Conservation (phyloP, 2,329 filamentous ascomycete species). For the Colletotrichum agaves region DNA sequence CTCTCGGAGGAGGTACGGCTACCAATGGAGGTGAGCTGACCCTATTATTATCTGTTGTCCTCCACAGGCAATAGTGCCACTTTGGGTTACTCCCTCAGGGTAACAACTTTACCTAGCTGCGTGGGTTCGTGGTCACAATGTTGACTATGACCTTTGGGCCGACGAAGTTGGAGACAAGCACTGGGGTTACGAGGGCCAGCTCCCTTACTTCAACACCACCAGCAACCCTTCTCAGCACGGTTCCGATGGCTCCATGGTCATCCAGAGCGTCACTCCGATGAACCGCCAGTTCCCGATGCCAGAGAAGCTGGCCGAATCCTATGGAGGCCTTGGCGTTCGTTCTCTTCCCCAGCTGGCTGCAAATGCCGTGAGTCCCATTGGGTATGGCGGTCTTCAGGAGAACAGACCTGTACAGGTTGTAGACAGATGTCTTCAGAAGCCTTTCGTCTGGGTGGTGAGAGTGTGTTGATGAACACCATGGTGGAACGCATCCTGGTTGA, state of each 20-base stretch:
- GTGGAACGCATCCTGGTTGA: slow-evolving; percentile 40
- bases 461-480: slow-evolving; percentile 40
- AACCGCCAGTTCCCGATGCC: slow-evolving; percentile 52
- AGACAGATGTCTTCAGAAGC: slow-evolving; percentile 40
- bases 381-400: slow-evolving; percentile 47
- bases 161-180: slow-evolving; percentile 47
- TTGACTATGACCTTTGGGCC: slow-evolving; percentile 59
- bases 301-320: slow-evolving; percentile 49
- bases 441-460: slow-evolving; percentile 42
- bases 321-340: slow-evolving; percentile 51
- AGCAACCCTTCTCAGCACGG: slow-evolving; percentile 50
- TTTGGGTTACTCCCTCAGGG: slow-evolving; percentile 48
- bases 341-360: slow-evolving; percentile 42
- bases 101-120: slow-evolving; percentile 35
- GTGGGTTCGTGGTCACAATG: slow-evolving; percentile 55
- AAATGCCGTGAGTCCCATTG: slow-evolving; percentile 46
- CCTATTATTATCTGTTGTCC: neutral
- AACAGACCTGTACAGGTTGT: slow-evolving; percentile 40
- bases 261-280: slow-evolving; percentile 44
- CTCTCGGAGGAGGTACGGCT: slow-evolving; percentile 52
- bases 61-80: slow-evolving; percentile 42
- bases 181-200: slow-evolving; percentile 58
- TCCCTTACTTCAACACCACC: slow-evolving; percentile 51
- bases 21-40: slow-evolving; percentile 52
- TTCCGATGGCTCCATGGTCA: slow-evolving; percentile 49